A percentile compares a stretch with the other conserved stretches of the same genome.
These are phyloP conservation scores for Avena insularis DNA, from an alignment of 176 grass and related monocot genomes.

Conservation along the genomic window DNA sequence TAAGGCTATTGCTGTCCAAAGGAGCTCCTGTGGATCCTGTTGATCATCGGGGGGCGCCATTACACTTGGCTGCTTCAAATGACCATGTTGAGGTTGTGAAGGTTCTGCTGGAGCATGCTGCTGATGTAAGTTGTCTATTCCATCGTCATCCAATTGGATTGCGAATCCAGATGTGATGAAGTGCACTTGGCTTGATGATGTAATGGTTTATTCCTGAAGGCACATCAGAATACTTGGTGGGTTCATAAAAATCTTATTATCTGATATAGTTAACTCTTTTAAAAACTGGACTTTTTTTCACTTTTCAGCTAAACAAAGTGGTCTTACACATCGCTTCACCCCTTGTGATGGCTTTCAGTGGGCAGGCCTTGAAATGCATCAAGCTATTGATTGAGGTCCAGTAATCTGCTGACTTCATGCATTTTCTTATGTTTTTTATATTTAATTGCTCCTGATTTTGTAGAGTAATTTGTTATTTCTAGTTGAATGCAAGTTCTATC, in stretches of 20 bases:
- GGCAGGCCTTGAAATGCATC: constrained; percentile 27
- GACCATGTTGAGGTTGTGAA: background rate
- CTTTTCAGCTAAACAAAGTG: constrained; percentile 37
- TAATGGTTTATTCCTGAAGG: background rate
- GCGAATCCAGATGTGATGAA: background rate
- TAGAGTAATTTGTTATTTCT: background rate
- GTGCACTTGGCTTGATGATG: background rate
- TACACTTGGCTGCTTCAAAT: constrained; percentile 38
- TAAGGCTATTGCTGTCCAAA: constrained; percentile 50
- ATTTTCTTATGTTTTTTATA: background rate
- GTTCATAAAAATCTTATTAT: background rate
- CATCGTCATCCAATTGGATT: background rate
- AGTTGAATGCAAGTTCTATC: background rate
- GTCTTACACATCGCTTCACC: constrained; percentile 12
- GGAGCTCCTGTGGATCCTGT: constrained; percentile 32
- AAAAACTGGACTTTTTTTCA: background rate
- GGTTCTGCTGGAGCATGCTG: constrained; percentile 51
- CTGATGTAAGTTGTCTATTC: constrained; percentile 48
- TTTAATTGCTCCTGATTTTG: background rate
- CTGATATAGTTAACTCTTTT: background rate
- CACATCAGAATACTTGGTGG: background rate
- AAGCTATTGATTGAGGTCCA: constrained; percentile 37
- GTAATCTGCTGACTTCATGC: constrained; percentile 6
- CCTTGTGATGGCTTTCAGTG: constrained; percentile 17
- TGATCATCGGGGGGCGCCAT: constrained; percentile 17